Percentiles rank a stretch among this genome's conserved stretches.
Evolutionary conservation across 2,329 filamentous ascomycete species (phyloP).

Genomic region (Cercospora sojina): DNA sequence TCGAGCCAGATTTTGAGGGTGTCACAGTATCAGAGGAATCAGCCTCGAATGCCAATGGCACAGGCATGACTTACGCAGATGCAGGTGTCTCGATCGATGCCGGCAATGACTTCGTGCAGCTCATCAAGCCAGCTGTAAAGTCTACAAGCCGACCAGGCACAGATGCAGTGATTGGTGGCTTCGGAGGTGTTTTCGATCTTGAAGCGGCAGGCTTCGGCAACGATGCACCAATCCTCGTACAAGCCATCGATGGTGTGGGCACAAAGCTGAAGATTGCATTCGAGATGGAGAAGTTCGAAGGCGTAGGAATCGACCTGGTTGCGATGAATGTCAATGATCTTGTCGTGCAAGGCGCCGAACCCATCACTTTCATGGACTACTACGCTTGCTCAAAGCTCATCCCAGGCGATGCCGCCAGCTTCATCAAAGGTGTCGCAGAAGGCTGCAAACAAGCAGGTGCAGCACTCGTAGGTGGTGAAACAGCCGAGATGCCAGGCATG

Average conservation of each 20-base stretch:
- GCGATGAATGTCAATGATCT: conserved; percentile 99
- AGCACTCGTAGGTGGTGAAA: conserved; percentile 93
- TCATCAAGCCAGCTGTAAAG: conserved; percentile 86
- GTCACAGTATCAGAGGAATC: conserved; percentile 42
- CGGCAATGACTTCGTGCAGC: conserved; percentile 86
- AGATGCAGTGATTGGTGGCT: conserved; percentile 91
- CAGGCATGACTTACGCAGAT: conserved; percentile 76
- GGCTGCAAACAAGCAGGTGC: conserved; percentile 84
- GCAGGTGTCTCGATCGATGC: conserved; percentile 93
- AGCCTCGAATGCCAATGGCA: conserved; percentile 22
- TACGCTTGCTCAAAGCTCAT: conserved; percentile 90
- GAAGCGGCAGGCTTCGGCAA: conserved; percentile 67
- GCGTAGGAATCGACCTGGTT: conserved; percentile 93
- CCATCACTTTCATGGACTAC: conserved; percentile 96
- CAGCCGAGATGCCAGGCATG: conserved; percentile 96
- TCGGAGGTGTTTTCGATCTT: conserved; percentile 84
- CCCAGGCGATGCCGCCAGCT: conserved; percentile 72
- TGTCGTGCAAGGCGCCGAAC: conserved; percentile 91
- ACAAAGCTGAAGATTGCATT: conserved; percentile 97
- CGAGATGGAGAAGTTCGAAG: conserved; percentile 83
- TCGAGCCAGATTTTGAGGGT: conserved; percentile 80
- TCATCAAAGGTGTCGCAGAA: conserved; percentile 84
- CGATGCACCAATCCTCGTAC: conserved; percentile 77
- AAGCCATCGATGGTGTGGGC: conserved; percentile 92
- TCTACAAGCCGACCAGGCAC: conserved; percentile 83